These are phyloP conservation scores for Coemansia sp. DNA, from an alignment of 192 early-diverging fungal genomes.

Conservation along the genomic window DNA sequence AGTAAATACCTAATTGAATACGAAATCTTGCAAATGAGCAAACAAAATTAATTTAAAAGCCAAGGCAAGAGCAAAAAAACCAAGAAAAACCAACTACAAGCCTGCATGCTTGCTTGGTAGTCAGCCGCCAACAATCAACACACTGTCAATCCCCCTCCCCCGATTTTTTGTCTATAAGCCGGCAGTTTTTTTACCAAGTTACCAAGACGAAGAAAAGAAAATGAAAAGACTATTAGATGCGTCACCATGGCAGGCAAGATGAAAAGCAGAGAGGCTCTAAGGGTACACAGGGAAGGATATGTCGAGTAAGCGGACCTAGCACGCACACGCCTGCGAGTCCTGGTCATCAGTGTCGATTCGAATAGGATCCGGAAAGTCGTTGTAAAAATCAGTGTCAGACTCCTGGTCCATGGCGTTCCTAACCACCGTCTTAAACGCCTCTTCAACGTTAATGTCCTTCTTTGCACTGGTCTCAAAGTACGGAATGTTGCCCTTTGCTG, in stretches of 20 bases:
- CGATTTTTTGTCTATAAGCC: neutral
- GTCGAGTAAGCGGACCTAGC: conserved; percentile 48
- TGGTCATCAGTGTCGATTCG: conserved; percentile 76
- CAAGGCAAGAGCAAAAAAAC: neutral
- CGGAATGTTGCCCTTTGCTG: conserved; percentile 92
- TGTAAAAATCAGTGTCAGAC: conserved; percentile 59
- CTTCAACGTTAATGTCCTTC: conserved; percentile 97
- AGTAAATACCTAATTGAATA: neutral
- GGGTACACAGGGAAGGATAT: neutral
- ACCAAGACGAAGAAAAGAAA: neutral
- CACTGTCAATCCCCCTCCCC: neutral
- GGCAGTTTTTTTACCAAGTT: no score
- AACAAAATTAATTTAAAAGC: neutral
- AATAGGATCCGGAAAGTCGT: conserved; percentile 89
- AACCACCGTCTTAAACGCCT: conserved; percentile 95
- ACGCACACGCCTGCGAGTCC: conserved; percentile 65
- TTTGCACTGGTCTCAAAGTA: conserved; percentile 99
- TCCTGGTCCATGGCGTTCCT: conserved; percentile 94
- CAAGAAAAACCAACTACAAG: no score
- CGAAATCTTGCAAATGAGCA: neutral
- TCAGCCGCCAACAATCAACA: neutral
- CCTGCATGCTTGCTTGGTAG: no score
- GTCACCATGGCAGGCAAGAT: neutral
- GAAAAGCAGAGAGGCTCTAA: neutral
- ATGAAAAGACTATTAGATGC: neutral